Conservation (phyloP, 352 stramenopile species). For the Globisporangium mamillatum region DNA sequence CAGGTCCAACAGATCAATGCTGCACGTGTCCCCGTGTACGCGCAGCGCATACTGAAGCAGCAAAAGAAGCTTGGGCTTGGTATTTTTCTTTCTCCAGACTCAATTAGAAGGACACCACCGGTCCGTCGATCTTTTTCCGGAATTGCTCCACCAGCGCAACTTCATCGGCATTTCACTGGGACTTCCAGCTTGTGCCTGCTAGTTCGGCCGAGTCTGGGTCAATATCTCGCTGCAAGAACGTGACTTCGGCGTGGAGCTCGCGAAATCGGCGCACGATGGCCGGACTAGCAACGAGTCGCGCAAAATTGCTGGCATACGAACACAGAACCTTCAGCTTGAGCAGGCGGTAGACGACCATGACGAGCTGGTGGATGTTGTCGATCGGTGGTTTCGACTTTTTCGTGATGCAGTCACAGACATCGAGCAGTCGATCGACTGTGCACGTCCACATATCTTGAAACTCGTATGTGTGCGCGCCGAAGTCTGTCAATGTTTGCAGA, state of each 20-base stretch:
- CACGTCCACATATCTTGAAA: constrained; percentile 1
- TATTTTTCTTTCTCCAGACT: neutral
- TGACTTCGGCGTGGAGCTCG: constrained; percentile 6
- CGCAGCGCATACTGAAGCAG: constrained; percentile 4
- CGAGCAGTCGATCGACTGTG: neutral
- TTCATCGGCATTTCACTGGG: neutral
- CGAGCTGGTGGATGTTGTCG: neutral
- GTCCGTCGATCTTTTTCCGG: neutral
- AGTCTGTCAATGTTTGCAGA: constrained; percentile 1
- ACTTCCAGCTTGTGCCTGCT: neutral
- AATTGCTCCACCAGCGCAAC: neutral
- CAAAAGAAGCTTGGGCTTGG: neutral
- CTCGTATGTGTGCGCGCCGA: neutral
- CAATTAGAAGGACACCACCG: neutral
- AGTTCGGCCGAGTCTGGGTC: neutral
- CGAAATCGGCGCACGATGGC: neutral
- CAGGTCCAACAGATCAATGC: neutral
- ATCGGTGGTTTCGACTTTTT: neutral
- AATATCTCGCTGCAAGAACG: constrained; percentile 3
- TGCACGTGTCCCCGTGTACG: constrained; percentile 6
- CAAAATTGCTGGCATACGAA: neutral
- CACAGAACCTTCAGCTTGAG: neutral
- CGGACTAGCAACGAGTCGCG: neutral
- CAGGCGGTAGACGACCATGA: constrained; percentile 1
- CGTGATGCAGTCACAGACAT: neutral